Base-by-base conservation (phyloP, 495 filamentous ascomycete species). In the Bacidia gigantensis region DNA sequence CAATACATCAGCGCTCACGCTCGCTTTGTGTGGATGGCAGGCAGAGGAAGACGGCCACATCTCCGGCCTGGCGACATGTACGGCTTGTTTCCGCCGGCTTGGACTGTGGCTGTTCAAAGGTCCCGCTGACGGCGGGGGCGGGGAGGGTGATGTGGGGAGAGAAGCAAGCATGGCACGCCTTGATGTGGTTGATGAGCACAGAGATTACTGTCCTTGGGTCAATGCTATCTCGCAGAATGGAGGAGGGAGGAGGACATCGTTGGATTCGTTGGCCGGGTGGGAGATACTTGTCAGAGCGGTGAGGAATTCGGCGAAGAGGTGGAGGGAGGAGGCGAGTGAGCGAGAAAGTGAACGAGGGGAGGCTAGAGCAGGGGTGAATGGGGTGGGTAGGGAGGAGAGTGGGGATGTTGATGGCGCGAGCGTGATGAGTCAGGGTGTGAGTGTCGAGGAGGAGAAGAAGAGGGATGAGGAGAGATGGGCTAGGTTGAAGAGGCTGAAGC, bases 41-140 rank as follows among this genome's bases (percentile, higher is more conserved):
- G 78, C 78, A 41, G 76, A 83, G 22, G 70, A 67, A 14, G 81
- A 86, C 61, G 74, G 75, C 26, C 72, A 77, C 18, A 74, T 80
- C 52, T 73, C 81, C 2, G 84, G 81, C 43, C 68, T 87, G n/a
- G 81, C 81, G 14, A 80, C 77, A 0, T 98, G 92, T 63, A 69
- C 77, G 45, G 83, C 83, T 35, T 98, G 92, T 62, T 87, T 95
- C 59, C 80, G 89, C 54, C 80, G 88, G 5, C 72, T 97, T 0
- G 92, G 93, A 0, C 75, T 98, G 5, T 98, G 92, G 92, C 81
- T 98, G 68, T 98, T 94, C 69, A 85, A 81, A 59, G 68, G 70
- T 57, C 78, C 75, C 54, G 67, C 73, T 54, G 58, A 77, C 25
- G 67, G 73, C 56, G 59, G 68, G 71, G 5, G 69, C 73, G 50